phyloP scores from a whole-genome alignment of 2,329 filamentous ascomycete genomes.

The Ophiostoma ips region DNA sequence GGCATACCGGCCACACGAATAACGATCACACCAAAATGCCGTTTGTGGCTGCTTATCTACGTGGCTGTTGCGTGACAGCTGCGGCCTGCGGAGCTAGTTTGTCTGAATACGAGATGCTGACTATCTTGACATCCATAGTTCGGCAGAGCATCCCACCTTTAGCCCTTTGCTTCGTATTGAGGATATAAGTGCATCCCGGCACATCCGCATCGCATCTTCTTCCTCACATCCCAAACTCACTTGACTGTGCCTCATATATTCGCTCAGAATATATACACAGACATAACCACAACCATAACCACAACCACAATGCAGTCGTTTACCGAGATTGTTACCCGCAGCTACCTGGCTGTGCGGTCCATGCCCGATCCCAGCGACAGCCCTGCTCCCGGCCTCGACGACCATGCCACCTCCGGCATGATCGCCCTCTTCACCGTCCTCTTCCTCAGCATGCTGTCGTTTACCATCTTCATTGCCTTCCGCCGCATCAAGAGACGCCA shows the following conservation, averaged over 20 bases:
- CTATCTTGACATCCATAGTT: not conserved
- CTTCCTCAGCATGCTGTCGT: slow-evolving; percentile 54
- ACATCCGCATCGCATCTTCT: not conserved
- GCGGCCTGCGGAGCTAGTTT: too few species aligned
- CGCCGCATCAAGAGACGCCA: slow-evolving; percentile 46
- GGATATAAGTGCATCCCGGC: not conserved
- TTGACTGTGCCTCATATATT: not conserved
- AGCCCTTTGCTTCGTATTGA: too few species aligned
- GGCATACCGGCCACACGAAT: not conserved
- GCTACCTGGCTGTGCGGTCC: slow-evolving; percentile 35
- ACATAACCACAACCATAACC: too few species aligned
- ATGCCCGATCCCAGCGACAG: slow-evolving; percentile 12
- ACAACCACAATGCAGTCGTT: slow-evolving; percentile 24
- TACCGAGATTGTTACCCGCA: slow-evolving; percentile 25
- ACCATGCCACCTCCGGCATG: slow-evolving; percentile 56
- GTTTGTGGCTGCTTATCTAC: not conserved
- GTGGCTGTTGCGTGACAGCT: not conserved
- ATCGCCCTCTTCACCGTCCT: slow-evolving; percentile 68
- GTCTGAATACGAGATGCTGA: too few species aligned
- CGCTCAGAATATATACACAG: not conserved
- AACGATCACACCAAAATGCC: too few species aligned
- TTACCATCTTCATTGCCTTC: slow-evolving; percentile 56
- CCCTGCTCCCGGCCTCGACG: slow-evolving; percentile 27
- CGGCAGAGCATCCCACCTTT: not conserved
- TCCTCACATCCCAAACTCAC: too few species aligned